Evolutionary conservation across 345 rosid genomes (phyloP), one percentile per base, ranked within the genome.

Genomic region (Erysimum cheiranthoides): DNA sequence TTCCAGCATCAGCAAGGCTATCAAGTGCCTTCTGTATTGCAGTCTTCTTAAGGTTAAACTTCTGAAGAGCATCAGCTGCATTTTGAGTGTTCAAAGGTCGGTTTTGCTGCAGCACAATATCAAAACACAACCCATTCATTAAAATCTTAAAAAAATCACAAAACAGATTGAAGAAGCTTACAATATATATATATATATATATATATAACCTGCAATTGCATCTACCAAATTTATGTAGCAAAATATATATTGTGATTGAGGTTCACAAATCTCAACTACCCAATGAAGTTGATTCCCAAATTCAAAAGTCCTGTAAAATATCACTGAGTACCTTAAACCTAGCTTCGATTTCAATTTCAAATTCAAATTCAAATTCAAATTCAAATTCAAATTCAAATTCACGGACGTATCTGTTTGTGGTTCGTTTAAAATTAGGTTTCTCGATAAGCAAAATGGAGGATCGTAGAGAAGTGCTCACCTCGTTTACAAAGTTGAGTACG

Each of bases 401-500:
- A 61, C 6, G 10, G 46, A 32, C 10, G n/a, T 42, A 38, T 31
- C 12, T 68, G 62, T 8, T 28, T n/a, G 2, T 13, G 30, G 5
- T 61, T 21, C n/a, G 66, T 39, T 30, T 58, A 8, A 27, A 62
- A 45, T 5, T 31, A 49, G 60, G 58, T 35, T 71, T 47, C 57
- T 21, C n/a, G 36, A 31, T 49, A 59, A 10, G 47, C 27, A 50
- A 21, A 50, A 40, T 2, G 27, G 13, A 18, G 13, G 46, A 43
- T 35, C 61, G 49, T 10, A n/a, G 73, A 50, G 57, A 21, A 28
- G 35, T 57, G 18, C 39, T 78, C 13, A 89, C 98, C 97, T 91
- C 98, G 17, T 93, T 91, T 39, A 91, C 94, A 78, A 84, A 93
- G 84, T 85, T 91, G 82, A 91, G 97, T 66, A 93, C 98, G 83